Evolutionary conservation across 129 eudicot genomes (phyloP), one percentile per base, ranked within the genome.

Genomic region (Tagetes patula): DNA sequence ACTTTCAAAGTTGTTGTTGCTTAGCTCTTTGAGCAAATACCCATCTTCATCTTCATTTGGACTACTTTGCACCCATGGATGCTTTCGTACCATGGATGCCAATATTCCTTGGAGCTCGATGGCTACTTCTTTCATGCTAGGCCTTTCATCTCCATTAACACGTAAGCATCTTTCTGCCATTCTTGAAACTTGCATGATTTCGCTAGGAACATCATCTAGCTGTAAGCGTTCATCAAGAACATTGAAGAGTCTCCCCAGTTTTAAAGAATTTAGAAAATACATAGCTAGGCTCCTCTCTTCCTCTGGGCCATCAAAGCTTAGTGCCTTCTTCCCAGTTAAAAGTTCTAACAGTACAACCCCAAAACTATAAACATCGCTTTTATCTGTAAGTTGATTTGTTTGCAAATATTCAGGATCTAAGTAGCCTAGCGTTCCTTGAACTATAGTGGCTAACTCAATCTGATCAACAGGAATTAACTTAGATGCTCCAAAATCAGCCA

Each of bases 401-500:
- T 74, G 84, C 79, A 85, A 13, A 74, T 81, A 85, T 36, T 85
- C 86, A 8, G 86, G 88, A 79, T 85, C 86, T 7, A 85, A 43
- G 50, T 85, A 85, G 3, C 89, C 89, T 2, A 78, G 55, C 0
- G 89, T 85, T 56, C 89, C 89, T 62, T 78, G 84, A 30, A 81
- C 89, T 49, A 82, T 60, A 6, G 84, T 85, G 2, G 84, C 82
- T 20, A 85, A 11, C 41, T 81, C 81, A 9, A 34, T 68, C 41
- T 82, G 78, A 37, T 82, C 82, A 34, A 49, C 10, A 1, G 89
- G 89, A 64, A 85, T 63, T 65, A 85, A 67, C 56, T 56, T 85
- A 10, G 86, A 81, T 42, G 85, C 77, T 67, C 90, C 87, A 65
- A 85, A 85, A 82, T 85, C 89, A 6, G 89, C 72, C 38, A 85